phyloP scores from a whole-genome alignment of 345 rosid species.

The Ceriops decandra region DNA sequence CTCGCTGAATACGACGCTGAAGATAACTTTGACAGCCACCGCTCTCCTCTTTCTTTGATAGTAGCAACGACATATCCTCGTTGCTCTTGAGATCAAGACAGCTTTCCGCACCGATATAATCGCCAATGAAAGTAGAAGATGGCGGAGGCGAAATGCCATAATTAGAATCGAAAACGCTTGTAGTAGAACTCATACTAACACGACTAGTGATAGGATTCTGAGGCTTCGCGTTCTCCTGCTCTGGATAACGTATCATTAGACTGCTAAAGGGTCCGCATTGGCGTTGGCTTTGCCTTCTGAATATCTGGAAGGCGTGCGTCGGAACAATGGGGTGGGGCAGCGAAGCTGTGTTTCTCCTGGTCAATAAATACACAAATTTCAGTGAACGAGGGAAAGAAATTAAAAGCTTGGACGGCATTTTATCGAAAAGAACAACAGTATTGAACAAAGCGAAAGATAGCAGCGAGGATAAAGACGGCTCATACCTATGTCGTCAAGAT shows the following conservation, averaged over 20 bases:
- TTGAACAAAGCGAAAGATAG: slow-evolving; percentile 24
- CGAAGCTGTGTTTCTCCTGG: background rate
- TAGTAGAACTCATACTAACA: background rate
- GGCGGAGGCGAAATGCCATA: slow-evolving; percentile 22
- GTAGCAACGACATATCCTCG: slow-evolving; percentile 12
- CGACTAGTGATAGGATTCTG: background rate
- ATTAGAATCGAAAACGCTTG: slow-evolving; percentile 20
- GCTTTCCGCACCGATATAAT: slow-evolving; percentile 79
- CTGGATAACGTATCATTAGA: slow-evolving; percentile 13
- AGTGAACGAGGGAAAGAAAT: too few relatives aligned
- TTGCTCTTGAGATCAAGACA: slow-evolving; percentile 49
- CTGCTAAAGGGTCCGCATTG: slow-evolving; percentile 20
- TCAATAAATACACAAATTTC: slow-evolving; percentile 5
- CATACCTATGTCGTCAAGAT: slow-evolving; percentile 26
- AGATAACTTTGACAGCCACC: background rate
- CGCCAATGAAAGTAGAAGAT: slow-evolving; percentile 42
- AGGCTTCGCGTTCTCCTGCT: background rate
- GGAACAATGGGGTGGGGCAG: background rate
- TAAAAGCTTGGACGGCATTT: background rate
- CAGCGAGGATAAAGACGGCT: slow-evolving; percentile 35
- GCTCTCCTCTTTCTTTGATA: background rate
- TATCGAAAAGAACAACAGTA: slow-evolving; percentile 22
- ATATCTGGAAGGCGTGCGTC: background rate
- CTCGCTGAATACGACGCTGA: background rate
- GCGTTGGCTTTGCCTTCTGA: background rate